These are phyloP conservation scores for Rhododendron mucronatum DNA, from an alignment of 148 eudicot genomes.

Conservation along the genomic window DNA sequence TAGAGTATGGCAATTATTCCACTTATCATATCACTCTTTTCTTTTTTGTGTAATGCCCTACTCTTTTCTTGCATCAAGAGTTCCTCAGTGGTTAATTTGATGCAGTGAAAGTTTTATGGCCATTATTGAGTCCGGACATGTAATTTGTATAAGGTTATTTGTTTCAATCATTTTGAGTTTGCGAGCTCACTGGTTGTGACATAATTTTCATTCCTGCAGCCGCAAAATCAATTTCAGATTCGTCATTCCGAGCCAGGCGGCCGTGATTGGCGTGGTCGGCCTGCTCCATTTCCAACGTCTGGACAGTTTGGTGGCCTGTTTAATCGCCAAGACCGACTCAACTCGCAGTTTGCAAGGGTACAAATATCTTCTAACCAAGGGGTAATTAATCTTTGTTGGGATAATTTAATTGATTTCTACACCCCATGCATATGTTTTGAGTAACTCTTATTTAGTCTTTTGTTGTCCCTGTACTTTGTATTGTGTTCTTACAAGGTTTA, in stretches of 20 bases:
- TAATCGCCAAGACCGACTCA: constrained; percentile 52
- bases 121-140: neutral
- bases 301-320: constrained; percentile 36
- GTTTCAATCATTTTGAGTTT: neutral
- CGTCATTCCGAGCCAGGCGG: constrained; percentile 79
- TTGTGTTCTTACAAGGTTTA: neutral
- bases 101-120: neutral
- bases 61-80: neutral
- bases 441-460: neutral
- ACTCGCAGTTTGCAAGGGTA: constrained; percentile 50
- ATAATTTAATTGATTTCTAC: neutral
- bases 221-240: constrained; percentile 42
- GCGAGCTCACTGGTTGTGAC: neutral
- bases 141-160: neutral
- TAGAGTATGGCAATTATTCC: too few relatives aligned
- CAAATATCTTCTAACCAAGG: constrained; percentile 55
- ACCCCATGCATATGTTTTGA: neutral
- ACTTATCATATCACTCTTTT: too few relatives aligned
- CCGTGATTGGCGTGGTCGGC: constrained; percentile 83
- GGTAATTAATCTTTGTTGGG: constrained; percentile 27
- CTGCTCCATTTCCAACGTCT: constrained; percentile 49
- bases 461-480: neutral
- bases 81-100: neutral
- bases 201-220: constrained; percentile 26
- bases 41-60: too few relatives aligned